Conservation (phyloP, 352 stramenopile genomes). For the Peronospora belbahrii region DNA sequence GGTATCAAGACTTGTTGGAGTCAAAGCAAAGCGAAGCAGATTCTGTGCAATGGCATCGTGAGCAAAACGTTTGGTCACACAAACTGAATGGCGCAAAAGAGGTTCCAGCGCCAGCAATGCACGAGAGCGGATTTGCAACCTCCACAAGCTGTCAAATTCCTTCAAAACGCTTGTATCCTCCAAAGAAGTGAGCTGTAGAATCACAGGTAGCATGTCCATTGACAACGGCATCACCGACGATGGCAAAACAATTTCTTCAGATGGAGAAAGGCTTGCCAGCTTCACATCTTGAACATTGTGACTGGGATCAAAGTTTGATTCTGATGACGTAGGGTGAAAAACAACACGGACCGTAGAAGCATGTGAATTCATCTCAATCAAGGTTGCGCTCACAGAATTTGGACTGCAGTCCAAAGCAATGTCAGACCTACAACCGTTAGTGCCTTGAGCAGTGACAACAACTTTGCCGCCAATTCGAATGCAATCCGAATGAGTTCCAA, state of each 20-base stretch:
- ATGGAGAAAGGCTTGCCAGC: conserved; percentile 51
- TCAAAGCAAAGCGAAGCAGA: conserved; percentile 52
- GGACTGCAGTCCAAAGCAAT: conserved; percentile 27
- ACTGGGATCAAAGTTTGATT: conserved; percentile 56
- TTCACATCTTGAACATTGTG: conserved; percentile 83
- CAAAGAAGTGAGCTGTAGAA: conserved; percentile 71
- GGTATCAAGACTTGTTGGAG: conserved; percentile 51
- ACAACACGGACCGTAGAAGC: conserved; percentile 68
- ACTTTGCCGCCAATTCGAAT: conserved; percentile 76
- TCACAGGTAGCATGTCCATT: conserved; percentile 75
- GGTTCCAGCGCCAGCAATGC: conserved; percentile 72
- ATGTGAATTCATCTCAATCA: conserved; percentile 66
- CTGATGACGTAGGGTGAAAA: conserved; percentile 53
- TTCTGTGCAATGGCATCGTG: conserved; percentile 36
- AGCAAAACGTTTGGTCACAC: conserved; percentile 33
- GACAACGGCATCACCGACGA: conserved; percentile 41
- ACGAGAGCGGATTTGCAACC: conserved; percentile 79
- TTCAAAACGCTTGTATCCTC: conserved; percentile 58
- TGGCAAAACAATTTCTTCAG: conserved; percentile 71
- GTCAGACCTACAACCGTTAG: conserved; percentile 15
- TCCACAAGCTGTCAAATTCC: conserved; percentile 73
- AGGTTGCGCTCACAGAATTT: conserved; percentile 49
- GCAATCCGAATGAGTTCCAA: conserved; percentile 79
- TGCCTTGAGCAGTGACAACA: conserved; percentile 45
- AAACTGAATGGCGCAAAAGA: conserved; percentile 50